Evolutionary conservation across 805 yeast species (phyloP), one percentile per base, ranked within the genome.

Genomic region (Zygosaccharomyces pseudorouxii): DNA sequence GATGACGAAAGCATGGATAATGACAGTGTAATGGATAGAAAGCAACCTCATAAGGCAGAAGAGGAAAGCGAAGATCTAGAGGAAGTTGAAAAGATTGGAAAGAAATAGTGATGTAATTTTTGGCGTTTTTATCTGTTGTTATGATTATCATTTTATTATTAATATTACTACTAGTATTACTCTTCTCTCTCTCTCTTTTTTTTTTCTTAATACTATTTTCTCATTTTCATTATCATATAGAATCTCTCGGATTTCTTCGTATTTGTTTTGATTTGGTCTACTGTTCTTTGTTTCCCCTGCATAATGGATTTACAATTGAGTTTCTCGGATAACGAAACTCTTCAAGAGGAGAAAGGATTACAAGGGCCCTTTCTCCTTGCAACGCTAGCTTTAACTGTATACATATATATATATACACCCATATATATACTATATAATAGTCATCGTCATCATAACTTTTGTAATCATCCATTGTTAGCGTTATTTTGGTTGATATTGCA

Each of bases 1-100:
- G 67, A 63, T 33, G 61, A 57, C 22, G 64, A 65, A 52, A 61
- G 68, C 56, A 60, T 57, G 44, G 68, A 63, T 47, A 61, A 59
- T 45, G 69, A 68, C 49, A 62, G 64, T 48, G 65, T 63, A 20
- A 65, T 63, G 68, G 68, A 64, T 53, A 63, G 67, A 48, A 64
- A 59, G 50, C 64, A 64, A 47, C 66, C 66, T 39, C 57, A 53
- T 39, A 63, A 62, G 46, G 59, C 61, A 5, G 67, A 56, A 27
- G 67, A 64, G 48, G 68, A 64, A 50, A 60, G 64, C 43, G 69
- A 64, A 45, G 69, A 65, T 45, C 57, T 62, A 14, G 67, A 64
- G 41, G 61, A 59, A 36, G 52, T 63, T 30, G 65, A 62, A 45
- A 60, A 55, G 38, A 55, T 56, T 11, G 60, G 58, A 28, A 53